phyloP scores from a whole-genome alignment of 371 early-diverging fungal species.

The Lichtheimia ornata region DNA sequence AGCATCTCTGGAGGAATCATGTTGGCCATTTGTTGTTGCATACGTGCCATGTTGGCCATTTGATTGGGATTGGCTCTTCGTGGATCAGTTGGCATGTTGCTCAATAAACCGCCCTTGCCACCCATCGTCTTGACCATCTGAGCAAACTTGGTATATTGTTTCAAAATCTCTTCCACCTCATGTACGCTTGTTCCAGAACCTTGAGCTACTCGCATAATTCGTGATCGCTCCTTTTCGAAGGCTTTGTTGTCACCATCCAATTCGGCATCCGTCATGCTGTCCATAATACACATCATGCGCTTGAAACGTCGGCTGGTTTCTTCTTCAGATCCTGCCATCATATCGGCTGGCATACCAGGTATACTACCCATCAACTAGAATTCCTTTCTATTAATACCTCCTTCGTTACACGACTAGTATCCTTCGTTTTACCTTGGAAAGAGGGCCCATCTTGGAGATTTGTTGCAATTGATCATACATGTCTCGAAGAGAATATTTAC shows the following conservation, averaged over 20 bases:
- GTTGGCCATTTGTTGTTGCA: constrained; percentile 71
- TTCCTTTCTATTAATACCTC: not conserved
- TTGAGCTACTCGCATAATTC: constrained; percentile 87
- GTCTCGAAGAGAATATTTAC: constrained; percentile 94
- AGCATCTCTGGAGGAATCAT: constrained; percentile 78
- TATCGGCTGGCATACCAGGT: constrained; percentile 93
- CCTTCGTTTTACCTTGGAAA: constrained; percentile 74
- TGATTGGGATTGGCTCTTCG: constrained; percentile 56
- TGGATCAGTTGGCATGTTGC: constrained; percentile 59
- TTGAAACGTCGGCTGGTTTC: constrained; percentile 46
- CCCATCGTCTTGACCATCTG: constrained; percentile 97
- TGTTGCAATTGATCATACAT: constrained; percentile 97
- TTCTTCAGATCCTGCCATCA: constrained; percentile 55
- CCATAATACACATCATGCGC: constrained; percentile 95
- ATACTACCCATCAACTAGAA: constrained; percentile 86
- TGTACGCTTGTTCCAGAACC: constrained; percentile 89
- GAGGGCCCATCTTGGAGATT: constrained; percentile 94
- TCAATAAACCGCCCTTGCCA: constrained; percentile 86
- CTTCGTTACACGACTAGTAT: not conserved
- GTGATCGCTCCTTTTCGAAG: constrained; percentile 78
- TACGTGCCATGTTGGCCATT: constrained; percentile 68
- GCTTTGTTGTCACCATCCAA: constrained; percentile 90
- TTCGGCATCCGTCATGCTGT: constrained; percentile 96
- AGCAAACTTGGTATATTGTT: constrained; percentile 84
- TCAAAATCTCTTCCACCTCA: constrained; percentile 87